Conservation (phyloP, 768 basidiomycete species). For the Lactifluus hygrophoroides region DNA sequence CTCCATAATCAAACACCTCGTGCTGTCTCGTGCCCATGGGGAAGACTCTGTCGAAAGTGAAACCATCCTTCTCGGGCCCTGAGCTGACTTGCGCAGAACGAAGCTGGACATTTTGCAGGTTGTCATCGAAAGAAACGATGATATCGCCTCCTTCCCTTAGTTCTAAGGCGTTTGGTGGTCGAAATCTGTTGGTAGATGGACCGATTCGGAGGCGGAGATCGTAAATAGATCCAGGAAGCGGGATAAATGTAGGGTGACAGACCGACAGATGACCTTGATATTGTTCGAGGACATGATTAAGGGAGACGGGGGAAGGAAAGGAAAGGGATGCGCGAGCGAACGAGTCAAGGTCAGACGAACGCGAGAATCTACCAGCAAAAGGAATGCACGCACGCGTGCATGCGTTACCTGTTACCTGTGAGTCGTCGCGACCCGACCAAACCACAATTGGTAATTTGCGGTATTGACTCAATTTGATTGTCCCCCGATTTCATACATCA, state of each 20-base stretch:
- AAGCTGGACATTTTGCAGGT: conserved; percentile 75
- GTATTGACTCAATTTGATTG: conserved; percentile 4
- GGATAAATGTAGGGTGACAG: conserved; percentile 28
- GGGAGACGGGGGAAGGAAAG: background rate
- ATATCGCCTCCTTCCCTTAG: conserved; percentile 79
- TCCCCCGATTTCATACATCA: no score
- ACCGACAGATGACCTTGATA: conserved; percentile 99
- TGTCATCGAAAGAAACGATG: conserved; percentile 83
- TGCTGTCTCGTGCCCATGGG: conserved; percentile 83
- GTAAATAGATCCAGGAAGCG: conserved; percentile 2
- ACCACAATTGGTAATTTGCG: conserved; percentile 12
- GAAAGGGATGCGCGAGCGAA: background rate
- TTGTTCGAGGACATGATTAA: conserved; percentile 60
- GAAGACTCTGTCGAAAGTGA: conserved; percentile 96
- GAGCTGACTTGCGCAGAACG: conserved; percentile 57
- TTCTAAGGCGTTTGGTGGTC: conserved; percentile 91
- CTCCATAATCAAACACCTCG: conserved; percentile 97
- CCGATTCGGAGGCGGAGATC: background rate
- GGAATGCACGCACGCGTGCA: conserved; percentile 2
- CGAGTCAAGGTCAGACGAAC: background rate
- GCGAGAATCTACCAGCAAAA: background rate
- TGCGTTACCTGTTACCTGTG: conserved; percentile 1
- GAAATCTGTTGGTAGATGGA: conserved; percentile 54
- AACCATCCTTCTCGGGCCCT: conserved; percentile 94
- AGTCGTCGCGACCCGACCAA: conserved; percentile 12